Percentiles rank a stretch among this genome's conserved stretches.
phyloP scores from a whole-genome alignment of 2,329 filamentous ascomycete species.

The Bipolaris bicolor region DNA sequence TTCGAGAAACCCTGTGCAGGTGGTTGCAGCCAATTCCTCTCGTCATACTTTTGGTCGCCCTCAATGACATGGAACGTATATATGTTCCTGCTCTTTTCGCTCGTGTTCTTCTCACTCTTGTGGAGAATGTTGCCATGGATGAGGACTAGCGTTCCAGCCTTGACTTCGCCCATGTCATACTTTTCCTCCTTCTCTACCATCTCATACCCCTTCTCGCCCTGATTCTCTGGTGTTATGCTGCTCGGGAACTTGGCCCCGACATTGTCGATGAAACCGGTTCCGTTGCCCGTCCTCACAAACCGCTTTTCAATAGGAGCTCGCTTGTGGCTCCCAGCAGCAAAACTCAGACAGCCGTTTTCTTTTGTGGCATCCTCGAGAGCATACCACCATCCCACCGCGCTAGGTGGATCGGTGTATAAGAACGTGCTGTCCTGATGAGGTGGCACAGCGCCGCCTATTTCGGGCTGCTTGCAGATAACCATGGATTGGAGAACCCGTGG shows the following conservation, averaged over 20 bases:
- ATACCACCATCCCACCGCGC: constrained; percentile 96
- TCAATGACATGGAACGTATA: constrained; percentile 99
- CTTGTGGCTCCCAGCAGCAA: constrained; percentile 81
- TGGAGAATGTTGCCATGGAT: constrained; percentile 97
- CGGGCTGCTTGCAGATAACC: constrained; percentile 98
- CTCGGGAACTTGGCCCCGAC: constrained; percentile 67
- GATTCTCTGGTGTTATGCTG: constrained; percentile 46
- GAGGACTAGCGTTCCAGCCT: constrained; percentile 86
- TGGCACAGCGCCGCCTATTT: constrained; percentile 90
- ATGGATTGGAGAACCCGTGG: constrained; percentile 88
- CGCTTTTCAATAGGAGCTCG: constrained; percentile 73
- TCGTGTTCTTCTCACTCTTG: constrained; percentile 93
- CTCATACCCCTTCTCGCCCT: constrained; percentile 43
- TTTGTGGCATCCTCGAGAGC: constrained; percentile 88
- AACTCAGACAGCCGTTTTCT: constrained; percentile 87
- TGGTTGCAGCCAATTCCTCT: constrained; percentile 91
- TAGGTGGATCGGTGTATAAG: constrained; percentile 85
- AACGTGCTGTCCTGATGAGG: constrained; percentile 94
- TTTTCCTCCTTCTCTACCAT: constrained; percentile 53
- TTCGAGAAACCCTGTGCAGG: constrained; percentile 78
- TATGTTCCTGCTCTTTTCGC: constrained; percentile 85
- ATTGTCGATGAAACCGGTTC: constrained; percentile 65
- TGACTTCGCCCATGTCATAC: constrained; percentile 84
- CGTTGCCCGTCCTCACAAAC: constrained; percentile 69
- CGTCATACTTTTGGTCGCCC: constrained; percentile 78